Conservation (phyloP, 2,329 filamentous ascomycete species). For the Ceratocystiopsis sp. region DNA sequence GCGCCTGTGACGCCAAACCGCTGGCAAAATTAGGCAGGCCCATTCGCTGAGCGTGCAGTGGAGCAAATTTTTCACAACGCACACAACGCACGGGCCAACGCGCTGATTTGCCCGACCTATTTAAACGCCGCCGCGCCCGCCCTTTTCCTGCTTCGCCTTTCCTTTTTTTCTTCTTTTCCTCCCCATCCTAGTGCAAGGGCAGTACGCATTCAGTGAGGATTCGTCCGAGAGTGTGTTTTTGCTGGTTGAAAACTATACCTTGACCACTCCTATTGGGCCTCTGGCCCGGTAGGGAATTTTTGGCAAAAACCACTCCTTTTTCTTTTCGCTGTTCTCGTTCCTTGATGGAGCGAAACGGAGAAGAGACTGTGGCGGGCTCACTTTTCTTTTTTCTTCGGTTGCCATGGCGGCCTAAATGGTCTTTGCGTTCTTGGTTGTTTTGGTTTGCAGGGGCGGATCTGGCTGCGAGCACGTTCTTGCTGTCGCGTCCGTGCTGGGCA, state of each 20-base stretch:
- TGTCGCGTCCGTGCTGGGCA: too few relatives aligned
- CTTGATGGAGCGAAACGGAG: slow-evolving; percentile 29
- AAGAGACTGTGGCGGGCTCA: slow-evolving; percentile 24
- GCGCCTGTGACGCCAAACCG: too few relatives aligned
- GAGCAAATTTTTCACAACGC: too few relatives aligned
- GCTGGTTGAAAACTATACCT: slow-evolving; percentile 78
- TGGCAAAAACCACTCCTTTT: slow-evolving; percentile 27
- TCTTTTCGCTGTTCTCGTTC: slow-evolving; percentile 30
- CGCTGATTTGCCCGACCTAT: slow-evolving; percentile 4
- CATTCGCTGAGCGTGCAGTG: too few relatives aligned
- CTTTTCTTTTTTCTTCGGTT: too few relatives aligned
- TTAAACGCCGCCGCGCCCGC: slow-evolving; percentile 6
- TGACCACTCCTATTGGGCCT: slow-evolving; percentile 58
- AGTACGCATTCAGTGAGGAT: slow-evolving; percentile 67
- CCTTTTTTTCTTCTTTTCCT: slow-evolving; percentile 15
- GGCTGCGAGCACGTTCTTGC: too few relatives aligned
- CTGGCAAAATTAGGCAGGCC: slow-evolving; percentile 3
- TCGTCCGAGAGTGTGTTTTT: slow-evolving; percentile 77
- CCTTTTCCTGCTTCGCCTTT: not conserved
- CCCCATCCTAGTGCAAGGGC: slow-evolving; percentile 53
- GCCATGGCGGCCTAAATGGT: too few relatives aligned
- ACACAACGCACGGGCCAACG: too few relatives aligned
- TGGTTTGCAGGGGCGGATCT: too few relatives aligned
- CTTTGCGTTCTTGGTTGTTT: too few relatives aligned
- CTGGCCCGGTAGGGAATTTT: slow-evolving; percentile 65